Conservation (phyloP, 495 filamentous ascomycete species). For the Lophiotrema nucula region DNA sequence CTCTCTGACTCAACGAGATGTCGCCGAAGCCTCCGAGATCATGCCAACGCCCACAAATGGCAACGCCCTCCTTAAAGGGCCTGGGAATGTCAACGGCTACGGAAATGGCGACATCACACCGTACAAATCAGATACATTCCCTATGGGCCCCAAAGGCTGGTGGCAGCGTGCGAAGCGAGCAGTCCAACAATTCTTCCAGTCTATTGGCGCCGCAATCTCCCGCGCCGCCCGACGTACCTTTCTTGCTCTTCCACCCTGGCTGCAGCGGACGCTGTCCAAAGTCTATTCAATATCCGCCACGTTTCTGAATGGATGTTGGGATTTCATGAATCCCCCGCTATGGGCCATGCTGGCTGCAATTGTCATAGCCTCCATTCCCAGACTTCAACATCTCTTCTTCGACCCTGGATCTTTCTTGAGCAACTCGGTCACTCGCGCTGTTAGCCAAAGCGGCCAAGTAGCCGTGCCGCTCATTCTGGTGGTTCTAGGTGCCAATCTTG, state of each 20-base stretch:
- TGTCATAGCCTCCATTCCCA: conserved; percentile 84
- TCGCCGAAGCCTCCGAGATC: conserved; percentile 38
- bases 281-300: conserved; percentile 45
- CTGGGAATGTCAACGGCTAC: conserved; percentile 33
- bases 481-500: conserved; percentile 92
- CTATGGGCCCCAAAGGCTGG: conserved; percentile 32
- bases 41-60: conserved; percentile 48
- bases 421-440: conserved; percentile 87
- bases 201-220: conserved; percentile 13
- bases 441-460: conserved; percentile 80
- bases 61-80: conserved; percentile 36
- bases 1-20: conserved; percentile 30
- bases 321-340: conserved; percentile 96
- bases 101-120: conserved; percentile 1
- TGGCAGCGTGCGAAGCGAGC: conserved; percentile 6
- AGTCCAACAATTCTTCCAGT: conserved; percentile 1
- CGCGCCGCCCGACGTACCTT: conserved; percentile 34
- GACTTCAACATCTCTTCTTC: conserved; percentile 83
- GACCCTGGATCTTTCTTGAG: conserved; percentile 82
- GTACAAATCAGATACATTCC: conserved; percentile 15
- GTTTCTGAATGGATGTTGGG: conserved; percentile 69
- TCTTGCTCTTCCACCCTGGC: conserved; percentile 54
- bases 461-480: conserved; percentile 94
- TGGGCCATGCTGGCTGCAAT: conserved; percentile 95
- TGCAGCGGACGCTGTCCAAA: conserved; percentile 55